These are phyloP conservation scores for Rhodocollybia butyracea DNA, from an alignment of 768 basidiomycete genomes.

Conservation along the genomic window DNA sequence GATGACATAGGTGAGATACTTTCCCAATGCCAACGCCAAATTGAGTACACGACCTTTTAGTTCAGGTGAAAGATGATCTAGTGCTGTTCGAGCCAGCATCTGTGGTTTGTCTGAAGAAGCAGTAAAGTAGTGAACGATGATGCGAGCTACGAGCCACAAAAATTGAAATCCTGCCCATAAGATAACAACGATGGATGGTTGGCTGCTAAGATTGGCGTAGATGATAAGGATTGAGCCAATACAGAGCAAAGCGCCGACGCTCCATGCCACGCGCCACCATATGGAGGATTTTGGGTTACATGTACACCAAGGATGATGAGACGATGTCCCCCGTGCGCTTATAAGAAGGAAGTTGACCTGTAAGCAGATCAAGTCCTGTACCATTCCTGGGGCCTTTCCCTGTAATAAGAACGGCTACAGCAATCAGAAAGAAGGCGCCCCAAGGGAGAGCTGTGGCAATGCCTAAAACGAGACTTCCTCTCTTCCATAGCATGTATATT, in stretches of 20 bases:
- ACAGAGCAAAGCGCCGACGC: conserved; percentile 18
- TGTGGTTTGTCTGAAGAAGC: conserved; percentile 11
- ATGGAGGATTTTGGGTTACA: conserved; percentile 12
- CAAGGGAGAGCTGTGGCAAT: conserved; percentile 17
- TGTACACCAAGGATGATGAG: conserved; percentile 20
- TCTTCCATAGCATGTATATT: conserved; percentile 15
- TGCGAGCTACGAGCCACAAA: conserved; percentile 19
- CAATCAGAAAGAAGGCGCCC: conserved; percentile 16
- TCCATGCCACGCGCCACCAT: conserved; percentile 21
- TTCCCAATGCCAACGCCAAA: conserved; percentile 11
- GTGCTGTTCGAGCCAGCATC: conserved; percentile 6
- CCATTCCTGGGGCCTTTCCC: conserved; percentile 1
- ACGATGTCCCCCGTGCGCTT: conserved; percentile 16
- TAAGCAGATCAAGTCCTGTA: conserved; percentile 16
- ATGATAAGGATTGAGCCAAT: conserved; percentile 16
- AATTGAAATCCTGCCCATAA: conserved; percentile 22
- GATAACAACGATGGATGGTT: conserved; percentile 12
- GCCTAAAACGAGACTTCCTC: conserved; percentile 1
- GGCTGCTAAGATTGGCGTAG: conserved; percentile 16
- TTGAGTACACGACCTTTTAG: conserved; percentile 18
- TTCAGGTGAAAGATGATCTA: too few relatives aligned
- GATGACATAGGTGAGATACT: background rate
- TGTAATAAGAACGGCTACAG: conserved; percentile 10
- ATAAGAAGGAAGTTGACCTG: conserved; percentile 17
- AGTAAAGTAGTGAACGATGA: conserved; percentile 18